phyloP scores from a whole-genome alignment of 257 asterid genomes.

The Coffea canephora region DNA sequence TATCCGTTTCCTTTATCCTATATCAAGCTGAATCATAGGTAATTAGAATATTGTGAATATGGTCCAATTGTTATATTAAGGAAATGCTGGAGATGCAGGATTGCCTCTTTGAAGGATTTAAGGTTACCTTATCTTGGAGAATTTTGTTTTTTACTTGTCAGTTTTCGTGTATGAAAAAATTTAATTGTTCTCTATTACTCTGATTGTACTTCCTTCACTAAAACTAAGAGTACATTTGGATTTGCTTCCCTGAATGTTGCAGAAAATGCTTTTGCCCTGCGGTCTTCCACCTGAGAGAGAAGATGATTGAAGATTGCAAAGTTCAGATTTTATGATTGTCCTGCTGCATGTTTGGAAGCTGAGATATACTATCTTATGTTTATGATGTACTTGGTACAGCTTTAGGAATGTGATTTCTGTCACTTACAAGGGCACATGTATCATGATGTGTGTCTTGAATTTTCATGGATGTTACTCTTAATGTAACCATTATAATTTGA shows the following conservation, averaged over 20 bases:
- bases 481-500: background rate
- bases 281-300: conserved; percentile 97
- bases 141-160: background rate
- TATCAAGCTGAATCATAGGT: background rate
- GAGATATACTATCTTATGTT: background rate
- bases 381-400: background rate
- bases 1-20: background rate
- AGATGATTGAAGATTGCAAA: conserved; percentile 49
- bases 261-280: conserved; percentile 96
- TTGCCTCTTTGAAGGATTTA: background rate
- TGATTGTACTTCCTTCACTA: background rate
- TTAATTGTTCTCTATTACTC: background rate
- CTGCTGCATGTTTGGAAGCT: conserved; percentile 1
- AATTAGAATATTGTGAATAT: background rate
- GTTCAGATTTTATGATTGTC: background rate
- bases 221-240: background rate
- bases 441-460: background rate
- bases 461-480: background rate
- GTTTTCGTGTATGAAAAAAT: background rate
- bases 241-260: conserved; percentile 24
- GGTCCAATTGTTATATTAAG: background rate
- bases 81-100: background rate
- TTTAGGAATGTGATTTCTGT: background rate
- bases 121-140: background rate
- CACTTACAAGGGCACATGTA: background rate